Base-by-base conservation (phyloP, 768 basidiomycete genomes). In the Saitozyma sp. region DNA sequence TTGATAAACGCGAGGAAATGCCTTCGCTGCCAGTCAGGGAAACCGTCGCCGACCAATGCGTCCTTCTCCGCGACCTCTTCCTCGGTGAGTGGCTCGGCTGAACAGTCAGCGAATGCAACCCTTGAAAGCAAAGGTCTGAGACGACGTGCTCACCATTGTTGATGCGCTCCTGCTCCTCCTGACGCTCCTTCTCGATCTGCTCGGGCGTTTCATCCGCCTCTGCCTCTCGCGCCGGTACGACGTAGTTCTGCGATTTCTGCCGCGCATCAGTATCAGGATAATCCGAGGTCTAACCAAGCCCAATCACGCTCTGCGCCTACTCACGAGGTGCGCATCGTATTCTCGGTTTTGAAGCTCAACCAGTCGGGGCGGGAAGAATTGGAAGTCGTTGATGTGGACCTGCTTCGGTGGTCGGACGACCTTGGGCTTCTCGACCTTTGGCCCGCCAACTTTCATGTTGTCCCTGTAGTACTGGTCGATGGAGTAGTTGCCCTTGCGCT, bases 401-500 rank as follows among this genome's bases (percentile, higher is more conserved):
- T 93, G 92, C 76, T 94, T 94, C 6, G 92, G 93, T 4, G 91
- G 89, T 16, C 90, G 84, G 2, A 91, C 88, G 19, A 91, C 77
- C 73, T 92, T 92, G 2, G 90, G 88, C 77, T 93, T 95, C 45
- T 76, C 74, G 29, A 82, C 81, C 79, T 92, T 92, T 17, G 87
- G 86, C 9, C 72, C 58, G 14, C 89, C 89, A 9, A 86, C 86
- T 13, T 90, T 87, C 71, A 97, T 83, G 0, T 89, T 88, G 74
- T 94, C 92, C 79, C 93, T 90, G 85, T 94, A 96, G 79, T 99
- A 99, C 54, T 85, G 88, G 73, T 97, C 93, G 42, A 97, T 90
- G 0, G 91, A 93, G 79, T 96, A 97, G 73, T 94, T 95, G 40
- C 87, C 85, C 55, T 77, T 73, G 80, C 94, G 93, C 64, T 95